Evolutionary conservation across 306 rosid species (phyloP).

Genomic region (Trifolium subterraneum): DNA sequence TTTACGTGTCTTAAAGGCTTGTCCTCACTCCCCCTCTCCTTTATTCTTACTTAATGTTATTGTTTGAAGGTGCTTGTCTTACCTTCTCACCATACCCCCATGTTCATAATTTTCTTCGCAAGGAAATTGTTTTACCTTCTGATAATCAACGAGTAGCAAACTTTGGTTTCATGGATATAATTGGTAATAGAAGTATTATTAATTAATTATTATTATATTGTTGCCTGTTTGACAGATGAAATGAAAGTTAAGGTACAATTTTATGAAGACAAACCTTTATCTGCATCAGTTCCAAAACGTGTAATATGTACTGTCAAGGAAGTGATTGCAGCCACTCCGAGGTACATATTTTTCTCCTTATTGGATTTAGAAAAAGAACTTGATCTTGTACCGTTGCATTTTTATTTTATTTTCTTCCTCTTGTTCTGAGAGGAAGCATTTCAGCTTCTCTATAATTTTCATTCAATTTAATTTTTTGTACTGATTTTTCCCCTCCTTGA

Average conservation of each 20-base stretch:
- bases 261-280: conserved; percentile 79
- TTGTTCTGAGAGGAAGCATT: background rate
- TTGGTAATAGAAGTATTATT: background rate
- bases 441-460: background rate
- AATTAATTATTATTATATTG: conserved; percentile 34
- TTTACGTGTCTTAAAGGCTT: conserved; percentile 16
- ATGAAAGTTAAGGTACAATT: conserved; percentile 84
- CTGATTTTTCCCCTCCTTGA: conserved; percentile 26
- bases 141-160: conserved; percentile 15
- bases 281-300: conserved; percentile 87
- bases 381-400: conserved; percentile 16
- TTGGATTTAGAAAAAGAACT: conserved; percentile 15
- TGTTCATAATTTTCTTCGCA: background rate
- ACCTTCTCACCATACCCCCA: conserved; percentile 2
- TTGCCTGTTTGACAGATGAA: conserved; percentile 64
- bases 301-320: conserved; percentile 87
- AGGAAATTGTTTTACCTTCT: background rate
- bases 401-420: background rate
- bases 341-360: conserved; percentile 47
- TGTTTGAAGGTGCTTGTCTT: conserved; percentile 11
- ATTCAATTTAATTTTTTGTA: conserved; percentile 20
- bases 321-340: conserved; percentile 76
- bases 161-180: conserved; percentile 29
- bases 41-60: background rate
- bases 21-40: background rate